phyloP scores from a whole-genome alignment of 139 green algal species.

The Pseudopediastrum boryanum region DNA sequence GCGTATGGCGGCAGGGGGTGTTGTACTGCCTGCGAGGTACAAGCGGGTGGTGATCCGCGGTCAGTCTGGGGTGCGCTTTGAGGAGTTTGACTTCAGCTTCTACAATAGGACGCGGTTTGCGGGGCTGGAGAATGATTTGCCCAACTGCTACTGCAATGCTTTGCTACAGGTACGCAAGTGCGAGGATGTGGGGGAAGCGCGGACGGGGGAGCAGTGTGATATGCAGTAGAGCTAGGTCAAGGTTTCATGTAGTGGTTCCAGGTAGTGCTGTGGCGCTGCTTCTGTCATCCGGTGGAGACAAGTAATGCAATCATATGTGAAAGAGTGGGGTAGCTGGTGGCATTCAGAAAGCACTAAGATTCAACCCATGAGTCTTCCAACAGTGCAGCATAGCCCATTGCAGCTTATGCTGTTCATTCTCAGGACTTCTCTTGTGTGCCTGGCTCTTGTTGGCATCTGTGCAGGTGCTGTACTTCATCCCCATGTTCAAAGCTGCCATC shows the following conservation, averaged over 20 bases:
- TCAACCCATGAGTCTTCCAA: no score
- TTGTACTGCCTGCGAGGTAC: slow-evolving; percentile 75
- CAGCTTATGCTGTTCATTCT: not conserved
- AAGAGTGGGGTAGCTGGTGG: no score
- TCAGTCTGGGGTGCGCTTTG: slow-evolving; percentile 66
- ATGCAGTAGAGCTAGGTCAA: no score
- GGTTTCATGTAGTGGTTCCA: no score
- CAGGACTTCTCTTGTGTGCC: not conserved
- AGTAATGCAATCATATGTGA: no score
- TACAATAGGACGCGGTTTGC: slow-evolving; percentile 87
- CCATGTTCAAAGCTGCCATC: slow-evolving; percentile 62
- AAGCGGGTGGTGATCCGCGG: slow-evolving; percentile 63
- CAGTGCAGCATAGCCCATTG: no score
- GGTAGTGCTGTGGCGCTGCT: no score
- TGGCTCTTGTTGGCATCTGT: not conserved
- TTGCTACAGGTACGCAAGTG: slow-evolving; percentile 78
- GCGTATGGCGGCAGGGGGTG: slow-evolving; percentile 49
- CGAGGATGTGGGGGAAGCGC: no score
- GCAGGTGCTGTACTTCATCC: slow-evolving; percentile 90
- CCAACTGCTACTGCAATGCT: slow-evolving; percentile 94
- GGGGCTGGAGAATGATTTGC: slow-evolving; percentile 93
- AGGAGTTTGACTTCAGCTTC: slow-evolving; percentile 82
- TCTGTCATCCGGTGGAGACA: no score
- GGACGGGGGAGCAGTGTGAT: no score
- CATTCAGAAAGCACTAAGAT: no score